Evolutionary conservation across 345 rosid genomes (phyloP).

Genomic region (Lumnitzera littorea): DNA sequence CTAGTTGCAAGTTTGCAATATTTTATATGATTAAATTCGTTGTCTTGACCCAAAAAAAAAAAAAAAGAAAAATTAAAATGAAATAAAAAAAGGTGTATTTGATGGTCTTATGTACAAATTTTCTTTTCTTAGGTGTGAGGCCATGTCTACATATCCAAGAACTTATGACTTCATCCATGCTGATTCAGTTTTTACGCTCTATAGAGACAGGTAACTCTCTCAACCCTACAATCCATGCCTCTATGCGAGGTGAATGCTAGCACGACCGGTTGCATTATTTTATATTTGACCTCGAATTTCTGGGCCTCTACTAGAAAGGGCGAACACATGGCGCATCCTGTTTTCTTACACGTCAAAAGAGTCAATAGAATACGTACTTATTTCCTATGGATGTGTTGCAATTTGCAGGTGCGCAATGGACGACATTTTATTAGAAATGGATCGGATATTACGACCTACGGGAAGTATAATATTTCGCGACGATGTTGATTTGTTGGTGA

Average conservation of each 20-base stretch:
- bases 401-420: constrained; percentile 28
- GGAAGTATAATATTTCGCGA: constrained; percentile 37
- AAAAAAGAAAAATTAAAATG: too few species aligned
- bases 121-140: constrained; percentile 13
- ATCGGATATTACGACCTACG: constrained; percentile 40
- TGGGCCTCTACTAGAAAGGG: too few species aligned
- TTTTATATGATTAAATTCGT: too few species aligned
- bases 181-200: constrained; percentile 11
- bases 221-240: neutral
- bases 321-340: too few species aligned
- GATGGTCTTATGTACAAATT: neutral
- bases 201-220: constrained; percentile 12
- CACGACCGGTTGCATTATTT: too few species aligned
- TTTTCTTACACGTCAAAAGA: too few species aligned
- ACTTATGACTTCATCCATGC: constrained; percentile 19
- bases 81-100: too few species aligned
- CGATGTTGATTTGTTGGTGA: constrained; percentile 32
- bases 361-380: too few species aligned
- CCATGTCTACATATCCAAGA: constrained; percentile 19
- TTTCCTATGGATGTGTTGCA: constrained; percentile 3
- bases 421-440: constrained; percentile 42
- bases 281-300: too few species aligned
- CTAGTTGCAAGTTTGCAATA: too few species aligned
- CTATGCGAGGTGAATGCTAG: too few species aligned
- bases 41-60: too few species aligned